A percentile compares a stretch with the other conserved stretches of the same genome.
Conservation (phyloP, 1,284 basidiomycete species). For the Flammula alnicola region DNA sequence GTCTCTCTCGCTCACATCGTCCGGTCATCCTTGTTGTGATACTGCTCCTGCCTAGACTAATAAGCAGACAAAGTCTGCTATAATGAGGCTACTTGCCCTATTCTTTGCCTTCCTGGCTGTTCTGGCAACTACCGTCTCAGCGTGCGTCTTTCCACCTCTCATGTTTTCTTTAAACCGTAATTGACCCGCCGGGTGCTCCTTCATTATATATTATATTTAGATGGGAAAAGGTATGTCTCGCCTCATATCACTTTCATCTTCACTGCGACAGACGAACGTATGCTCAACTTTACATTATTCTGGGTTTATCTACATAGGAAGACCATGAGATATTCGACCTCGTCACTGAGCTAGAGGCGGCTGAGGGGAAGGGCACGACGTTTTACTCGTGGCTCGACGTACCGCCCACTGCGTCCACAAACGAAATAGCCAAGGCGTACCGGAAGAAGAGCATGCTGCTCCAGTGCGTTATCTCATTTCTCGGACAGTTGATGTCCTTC, state of each 20-base stretch:
- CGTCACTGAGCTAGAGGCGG: constrained; percentile 79
- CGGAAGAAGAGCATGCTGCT: constrained; percentile 85
- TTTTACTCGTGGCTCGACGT: constrained; percentile 91
- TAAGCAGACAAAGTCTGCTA: constrained; percentile 20
- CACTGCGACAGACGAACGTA: no score
- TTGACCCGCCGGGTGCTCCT: no score
- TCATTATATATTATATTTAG: constrained; percentile 39
- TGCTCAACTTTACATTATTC: neutral
- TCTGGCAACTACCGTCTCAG: constrained; percentile 47
- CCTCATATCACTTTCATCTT: neutral
- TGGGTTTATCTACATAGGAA: constrained; percentile 54
- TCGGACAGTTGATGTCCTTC: no score
- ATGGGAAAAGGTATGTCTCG: constrained; percentile 64
- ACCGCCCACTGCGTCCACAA: constrained; percentile 65
- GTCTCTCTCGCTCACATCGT: no score
- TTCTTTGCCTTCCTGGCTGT: constrained; percentile 46
- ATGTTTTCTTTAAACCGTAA: neutral
- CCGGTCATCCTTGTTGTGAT: no score
- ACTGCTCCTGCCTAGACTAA: no score
- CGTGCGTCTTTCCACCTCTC: constrained; percentile 43
- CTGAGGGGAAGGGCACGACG: constrained; percentile 88
- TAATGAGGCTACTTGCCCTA: constrained; percentile 46
- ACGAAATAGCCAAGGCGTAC: constrained; percentile 87
- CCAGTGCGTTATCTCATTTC: constrained; percentile 76
- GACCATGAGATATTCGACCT: constrained; percentile 97